A percentile compares a stretch with the other conserved stretches of the same genome.
These are phyloP conservation scores for Syncephalastrum racemosum DNA, from an alignment of 371 early-diverging fungal species.

Conservation along the genomic window DNA sequence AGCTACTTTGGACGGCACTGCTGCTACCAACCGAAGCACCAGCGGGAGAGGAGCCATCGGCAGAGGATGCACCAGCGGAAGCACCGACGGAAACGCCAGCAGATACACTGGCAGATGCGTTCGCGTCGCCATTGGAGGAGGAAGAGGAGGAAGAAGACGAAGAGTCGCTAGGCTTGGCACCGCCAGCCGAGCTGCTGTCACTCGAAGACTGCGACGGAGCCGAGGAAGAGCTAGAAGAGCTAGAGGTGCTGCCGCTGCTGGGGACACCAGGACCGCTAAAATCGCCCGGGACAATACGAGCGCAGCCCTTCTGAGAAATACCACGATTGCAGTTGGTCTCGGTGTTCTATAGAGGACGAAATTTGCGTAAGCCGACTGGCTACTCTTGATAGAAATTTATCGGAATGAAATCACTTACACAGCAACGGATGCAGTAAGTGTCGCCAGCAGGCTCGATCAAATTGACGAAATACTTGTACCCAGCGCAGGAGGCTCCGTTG, in stretches of 20 bases:
- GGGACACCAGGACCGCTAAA: conserved; percentile 32
- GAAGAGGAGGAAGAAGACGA: conserved; percentile 7
- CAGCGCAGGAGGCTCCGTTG: conserved; percentile 45
- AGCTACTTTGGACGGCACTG: neutral
- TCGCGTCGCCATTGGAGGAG: neutral
- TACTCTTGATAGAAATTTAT: no score
- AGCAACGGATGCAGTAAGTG: conserved; percentile 57
- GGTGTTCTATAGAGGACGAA: conserved; percentile 14
- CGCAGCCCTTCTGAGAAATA: conserved; percentile 40
- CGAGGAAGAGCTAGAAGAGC: conserved; percentile 1
- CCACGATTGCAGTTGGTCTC: conserved; percentile 35
- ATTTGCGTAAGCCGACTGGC: neutral
- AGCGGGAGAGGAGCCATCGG: conserved; percentile 10
- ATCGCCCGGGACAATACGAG: conserved; percentile 38
- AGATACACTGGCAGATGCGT: neutral
- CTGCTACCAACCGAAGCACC: conserved; percentile 4
- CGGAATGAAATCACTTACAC: conserved; percentile 30
- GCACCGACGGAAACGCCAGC: neutral
- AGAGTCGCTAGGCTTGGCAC: conserved; percentile 1
- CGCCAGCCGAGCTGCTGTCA: conserved; percentile 6
- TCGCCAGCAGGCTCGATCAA: conserved; percentile 48
- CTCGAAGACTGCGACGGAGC: conserved; percentile 8
- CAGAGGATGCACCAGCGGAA: conserved; percentile 8
- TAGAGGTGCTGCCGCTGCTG: neutral
- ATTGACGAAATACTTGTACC: conserved; percentile 50